Conservation (phyloP, 2,329 filamentous ascomycete genomes). For the Colletotrichum sidae region DNA sequence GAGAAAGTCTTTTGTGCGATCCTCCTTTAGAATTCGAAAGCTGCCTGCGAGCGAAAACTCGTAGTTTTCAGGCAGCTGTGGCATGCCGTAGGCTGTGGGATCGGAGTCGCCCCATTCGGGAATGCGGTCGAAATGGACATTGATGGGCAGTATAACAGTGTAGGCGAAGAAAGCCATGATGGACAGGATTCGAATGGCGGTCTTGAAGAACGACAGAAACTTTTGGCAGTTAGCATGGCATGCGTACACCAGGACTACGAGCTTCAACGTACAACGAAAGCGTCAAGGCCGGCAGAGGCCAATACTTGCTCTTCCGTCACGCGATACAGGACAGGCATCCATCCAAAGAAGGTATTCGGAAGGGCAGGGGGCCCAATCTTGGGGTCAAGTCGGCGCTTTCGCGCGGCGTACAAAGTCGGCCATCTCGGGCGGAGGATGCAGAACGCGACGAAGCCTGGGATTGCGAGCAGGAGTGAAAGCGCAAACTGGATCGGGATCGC, state of each 20-base stretch:
- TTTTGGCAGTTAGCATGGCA: constrained; percentile 32
- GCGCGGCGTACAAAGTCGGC: constrained; percentile 89
- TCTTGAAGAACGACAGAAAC: constrained; percentile 96
- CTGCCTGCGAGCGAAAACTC: too few species aligned
- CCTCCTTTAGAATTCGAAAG: constrained; percentile 4
- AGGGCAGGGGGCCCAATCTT: constrained; percentile 77
- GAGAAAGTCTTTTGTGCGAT: constrained; percentile 67
- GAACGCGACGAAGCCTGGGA: constrained; percentile 79
- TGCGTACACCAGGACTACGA: not conserved
- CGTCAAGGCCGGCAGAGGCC: constrained; percentile 90
- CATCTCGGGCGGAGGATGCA: constrained; percentile 90
- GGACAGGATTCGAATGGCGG: constrained; percentile 86
- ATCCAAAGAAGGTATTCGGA: constrained; percentile 88
- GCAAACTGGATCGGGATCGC: constrained; percentile 72
- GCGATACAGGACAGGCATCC: constrained; percentile 87
- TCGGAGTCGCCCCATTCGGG: too few species aligned
- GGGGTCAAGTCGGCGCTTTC: constrained; percentile 78
- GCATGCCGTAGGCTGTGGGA: too few species aligned
- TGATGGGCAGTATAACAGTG: constrained; percentile 86
- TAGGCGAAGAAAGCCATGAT: constrained; percentile 85
- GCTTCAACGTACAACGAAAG: constrained; percentile 78
- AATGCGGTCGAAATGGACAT: constrained; percentile 67
- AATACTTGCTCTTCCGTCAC: constrained; percentile 92
- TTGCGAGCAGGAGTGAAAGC: constrained; percentile 77
- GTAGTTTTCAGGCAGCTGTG: constrained; percentile 38